These are phyloP conservation scores for Hymenoscyphus infarciens DNA, from an alignment of 2,329 filamentous ascomycete species.

Conservation along the genomic window DNA sequence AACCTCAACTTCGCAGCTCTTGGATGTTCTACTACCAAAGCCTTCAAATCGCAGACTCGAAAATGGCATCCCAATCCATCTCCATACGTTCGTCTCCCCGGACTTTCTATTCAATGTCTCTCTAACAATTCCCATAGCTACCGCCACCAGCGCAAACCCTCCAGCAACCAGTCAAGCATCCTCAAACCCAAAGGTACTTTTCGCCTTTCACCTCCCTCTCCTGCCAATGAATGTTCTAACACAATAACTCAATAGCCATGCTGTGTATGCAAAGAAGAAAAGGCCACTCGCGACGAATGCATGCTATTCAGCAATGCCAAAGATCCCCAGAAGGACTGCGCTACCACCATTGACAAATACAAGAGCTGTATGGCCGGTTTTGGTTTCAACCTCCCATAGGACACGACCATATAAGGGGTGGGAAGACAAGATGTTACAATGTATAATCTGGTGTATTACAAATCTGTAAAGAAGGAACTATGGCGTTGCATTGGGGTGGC, in stretches of 20 bases:
- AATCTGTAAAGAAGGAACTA: neutral
- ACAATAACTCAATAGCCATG: constrained; percentile 63
- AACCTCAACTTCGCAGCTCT: neutral
- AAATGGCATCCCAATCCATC: constrained; percentile 30
- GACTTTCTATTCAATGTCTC: neutral
- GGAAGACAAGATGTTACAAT: neutral
- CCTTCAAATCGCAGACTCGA: constrained; percentile 22
- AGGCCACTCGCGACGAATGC: constrained; percentile 89
- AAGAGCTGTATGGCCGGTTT: constrained; percentile 88
- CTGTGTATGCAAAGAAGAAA: constrained; percentile 97
- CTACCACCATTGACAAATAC: constrained; percentile 79
- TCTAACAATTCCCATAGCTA: constrained; percentile 26
- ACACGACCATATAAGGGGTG: constrained; percentile 7
- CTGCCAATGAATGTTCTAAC: constrained; percentile 10
- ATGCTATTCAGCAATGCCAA: constrained; percentile 92
- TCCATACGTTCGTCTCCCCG: constrained; percentile 29
- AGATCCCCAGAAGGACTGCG: constrained; percentile 81
- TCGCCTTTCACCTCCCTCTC: neutral
- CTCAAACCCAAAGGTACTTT: constrained; percentile 29
- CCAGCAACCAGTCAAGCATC: constrained; percentile 29
- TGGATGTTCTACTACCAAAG: constrained; percentile 24
- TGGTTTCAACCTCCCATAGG: constrained; percentile 64
- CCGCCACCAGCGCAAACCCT: constrained; percentile 30
- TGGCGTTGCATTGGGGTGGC: constrained; percentile 30
- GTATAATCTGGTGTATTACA: constrained; percentile 16